Evolutionary conservation across 139 green algal species (phyloP).

Genomic region (Picochlorum sp.): DNA sequence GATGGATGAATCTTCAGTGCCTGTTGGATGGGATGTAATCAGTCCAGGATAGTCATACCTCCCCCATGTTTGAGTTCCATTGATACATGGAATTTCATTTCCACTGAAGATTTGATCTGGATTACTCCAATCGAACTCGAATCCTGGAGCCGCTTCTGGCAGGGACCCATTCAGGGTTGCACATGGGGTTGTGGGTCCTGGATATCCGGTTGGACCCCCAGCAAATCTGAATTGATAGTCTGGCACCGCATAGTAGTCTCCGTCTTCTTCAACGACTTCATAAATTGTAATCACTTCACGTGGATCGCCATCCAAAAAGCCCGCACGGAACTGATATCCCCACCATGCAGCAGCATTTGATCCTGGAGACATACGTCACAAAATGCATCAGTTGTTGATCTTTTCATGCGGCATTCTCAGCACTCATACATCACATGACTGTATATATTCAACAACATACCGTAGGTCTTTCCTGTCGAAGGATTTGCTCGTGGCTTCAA

Average conservation of each 20-base stretch:
- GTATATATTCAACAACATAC: not conserved
- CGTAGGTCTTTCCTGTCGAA: conserved; percentile 36
- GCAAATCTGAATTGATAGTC: conserved; percentile 46
- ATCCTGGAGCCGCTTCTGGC: conserved; percentile 7
- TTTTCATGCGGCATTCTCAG: no score
- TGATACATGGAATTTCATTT: conserved; percentile 26
- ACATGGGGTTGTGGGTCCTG: conserved; percentile 18
- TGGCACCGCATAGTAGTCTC: conserved; percentile 28
- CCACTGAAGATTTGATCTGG: conserved; percentile 1
- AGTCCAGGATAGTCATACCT: conserved; percentile 49
- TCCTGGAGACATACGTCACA: not conserved
- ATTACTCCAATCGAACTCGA: conserved; percentile 15
- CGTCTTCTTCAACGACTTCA: conserved; percentile 30
- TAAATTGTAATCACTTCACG: conserved; percentile 56
- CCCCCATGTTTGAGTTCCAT: conserved; percentile 37
- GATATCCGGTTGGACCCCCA: conserved; percentile 18
- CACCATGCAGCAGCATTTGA: conserved; percentile 48
- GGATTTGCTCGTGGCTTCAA: conserved; percentile 46
- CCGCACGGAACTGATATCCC: conserved; percentile 46
- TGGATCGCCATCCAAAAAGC: conserved; percentile 31
- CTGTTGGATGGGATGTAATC: conserved; percentile 47
- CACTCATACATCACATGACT: no score
- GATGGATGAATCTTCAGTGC: conserved; percentile 50
- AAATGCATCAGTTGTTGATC: no score
- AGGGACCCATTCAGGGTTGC: conserved; percentile 13